Base-by-base conservation (phyloP, 73 alveolate genomes). In the Urostyla sp. region DNA sequence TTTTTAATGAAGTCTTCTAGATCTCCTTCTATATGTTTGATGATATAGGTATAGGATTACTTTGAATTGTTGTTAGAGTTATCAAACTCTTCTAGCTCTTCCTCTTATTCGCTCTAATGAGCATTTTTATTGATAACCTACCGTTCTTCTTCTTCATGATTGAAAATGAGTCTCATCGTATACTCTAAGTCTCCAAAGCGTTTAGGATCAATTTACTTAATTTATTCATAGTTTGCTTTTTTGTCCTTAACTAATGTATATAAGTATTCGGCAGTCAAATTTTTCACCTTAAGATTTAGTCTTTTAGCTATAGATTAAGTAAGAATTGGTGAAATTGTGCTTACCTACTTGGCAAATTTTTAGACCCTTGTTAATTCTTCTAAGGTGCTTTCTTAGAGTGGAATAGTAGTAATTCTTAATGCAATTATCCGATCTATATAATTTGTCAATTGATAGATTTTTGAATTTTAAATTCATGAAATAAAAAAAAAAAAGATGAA, bases 351-450 rank as follows among this genome's bases (percentile, higher is more conserved):
- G n/a, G 66, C 90, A 50, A 50, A 51, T 18, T 31, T 80, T 80
- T 6, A 80, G 67, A 32, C 67, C 49, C 46, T 85, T 85, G 73
- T 89, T 89, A 31, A 89, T 91, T 43, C 95, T 91, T 32, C 99
- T 45, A 0, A 95, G 89, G 72, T 87, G 89, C 46, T 94, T 87
- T 56, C 98, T 86, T 55, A 95, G 67, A 27, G 93, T 90, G 5
- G 98, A 91, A 72, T 92, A 95, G 80, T 89, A 95, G 80, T 92
- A 95, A 54, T 94, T 94, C 79, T 94, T 94, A 0, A 94, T 90
- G 1, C 97, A 87, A 76, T 94, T 94, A 66, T 94, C 99, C 21
- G 98, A 92, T 69, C 98, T 80, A 69, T 24, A 27, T 30, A 15
- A 60, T 28, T 46, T 27, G 31, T 23, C 48, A 23, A 7, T 48